Conservation (phyloP, 2,329 filamentous ascomycete genomes). For the Amphichorda felina region DNA sequence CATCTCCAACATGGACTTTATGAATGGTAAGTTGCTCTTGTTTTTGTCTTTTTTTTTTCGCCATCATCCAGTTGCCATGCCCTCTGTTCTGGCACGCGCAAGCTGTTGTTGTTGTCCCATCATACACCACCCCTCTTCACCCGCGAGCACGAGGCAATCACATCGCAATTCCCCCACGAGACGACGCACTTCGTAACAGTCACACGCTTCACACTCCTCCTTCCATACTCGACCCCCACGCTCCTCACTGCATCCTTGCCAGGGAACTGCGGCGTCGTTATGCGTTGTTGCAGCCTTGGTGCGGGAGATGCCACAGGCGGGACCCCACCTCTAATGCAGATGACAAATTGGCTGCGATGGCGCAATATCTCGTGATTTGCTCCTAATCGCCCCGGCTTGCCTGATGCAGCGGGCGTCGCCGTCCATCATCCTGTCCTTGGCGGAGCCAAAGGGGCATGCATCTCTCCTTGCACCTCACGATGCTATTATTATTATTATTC, state of each 20-base stretch:
- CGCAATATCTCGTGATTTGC: slow-evolving; percentile 50
- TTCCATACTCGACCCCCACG: too few species aligned
- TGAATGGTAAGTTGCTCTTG: slow-evolving; percentile 29
- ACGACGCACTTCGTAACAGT: neutral
- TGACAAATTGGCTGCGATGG: slow-evolving; percentile 39
- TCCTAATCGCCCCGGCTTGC: slow-evolving; percentile 2
- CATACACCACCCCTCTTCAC: too few species aligned
- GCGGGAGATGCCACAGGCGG: too few species aligned
- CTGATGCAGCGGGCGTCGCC: neutral
- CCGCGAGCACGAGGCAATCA: too few species aligned
- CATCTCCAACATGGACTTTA: slow-evolving; percentile 35
- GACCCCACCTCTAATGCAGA: too few species aligned
- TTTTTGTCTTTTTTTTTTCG: slow-evolving; percentile 5
- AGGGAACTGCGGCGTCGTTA: too few species aligned
- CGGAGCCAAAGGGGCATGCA: neutral
- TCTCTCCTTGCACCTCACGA: neutral
- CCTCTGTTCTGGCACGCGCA: too few species aligned
- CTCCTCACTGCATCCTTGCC: neutral
- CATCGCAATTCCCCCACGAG: neutral
- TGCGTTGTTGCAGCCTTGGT: too few species aligned
- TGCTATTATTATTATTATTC: neutral
- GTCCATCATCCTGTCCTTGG: neutral
- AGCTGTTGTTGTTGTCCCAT: too few species aligned
- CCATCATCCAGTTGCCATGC: too few species aligned
- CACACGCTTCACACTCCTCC: neutral